Conservation (phyloP, 2,329 filamentous ascomycete species). For the Epichloe uncinata region DNA sequence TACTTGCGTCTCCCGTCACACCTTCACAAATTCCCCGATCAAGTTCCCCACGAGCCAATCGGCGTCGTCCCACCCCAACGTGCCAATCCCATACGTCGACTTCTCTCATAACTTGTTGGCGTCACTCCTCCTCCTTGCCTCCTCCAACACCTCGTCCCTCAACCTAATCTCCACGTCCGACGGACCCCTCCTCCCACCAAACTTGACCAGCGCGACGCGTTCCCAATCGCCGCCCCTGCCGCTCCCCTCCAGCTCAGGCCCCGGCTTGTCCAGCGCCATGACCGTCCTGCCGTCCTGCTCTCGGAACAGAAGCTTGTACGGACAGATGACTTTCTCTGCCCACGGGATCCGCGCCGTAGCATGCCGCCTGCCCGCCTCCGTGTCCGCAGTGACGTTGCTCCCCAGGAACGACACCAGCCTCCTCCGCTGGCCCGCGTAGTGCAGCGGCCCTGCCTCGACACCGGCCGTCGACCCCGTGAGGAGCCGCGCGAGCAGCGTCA, state of each 20-base stretch:
- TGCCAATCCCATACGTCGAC: not conserved
- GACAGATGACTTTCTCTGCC: conserved; percentile 49
- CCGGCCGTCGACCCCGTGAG: conserved; percentile 23
- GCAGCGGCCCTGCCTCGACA: conserved; percentile 1
- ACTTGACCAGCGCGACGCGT: conserved; percentile 43
- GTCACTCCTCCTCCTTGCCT: conserved; percentile 23
- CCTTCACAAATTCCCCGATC: not conserved
- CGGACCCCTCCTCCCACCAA: conserved; percentile 34
- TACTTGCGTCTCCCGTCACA: no score
- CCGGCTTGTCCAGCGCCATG: conserved; percentile 44
- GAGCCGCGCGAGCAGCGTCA: conserved; percentile 43
- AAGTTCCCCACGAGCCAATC: not conserved
- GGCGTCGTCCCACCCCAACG: not conserved
- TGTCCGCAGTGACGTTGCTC: conserved; percentile 26
- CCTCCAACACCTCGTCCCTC: conserved; percentile 35
- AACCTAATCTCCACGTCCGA: conserved; percentile 38
- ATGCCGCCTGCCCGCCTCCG: conserved; percentile 25
- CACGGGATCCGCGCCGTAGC: conserved; percentile 35
- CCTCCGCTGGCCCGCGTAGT: conserved; percentile 36
- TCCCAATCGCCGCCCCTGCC: conserved; percentile 42
- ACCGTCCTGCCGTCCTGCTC: conserved; percentile 34
- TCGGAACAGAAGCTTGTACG: conserved; percentile 32
- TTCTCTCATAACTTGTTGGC: not conserved
- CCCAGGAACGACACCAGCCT: conserved; percentile 41
- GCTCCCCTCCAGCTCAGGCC: conserved; percentile 36